Conservation (phyloP, 768 basidiomycete species). For the Punctularia strigosozonata region DNA sequence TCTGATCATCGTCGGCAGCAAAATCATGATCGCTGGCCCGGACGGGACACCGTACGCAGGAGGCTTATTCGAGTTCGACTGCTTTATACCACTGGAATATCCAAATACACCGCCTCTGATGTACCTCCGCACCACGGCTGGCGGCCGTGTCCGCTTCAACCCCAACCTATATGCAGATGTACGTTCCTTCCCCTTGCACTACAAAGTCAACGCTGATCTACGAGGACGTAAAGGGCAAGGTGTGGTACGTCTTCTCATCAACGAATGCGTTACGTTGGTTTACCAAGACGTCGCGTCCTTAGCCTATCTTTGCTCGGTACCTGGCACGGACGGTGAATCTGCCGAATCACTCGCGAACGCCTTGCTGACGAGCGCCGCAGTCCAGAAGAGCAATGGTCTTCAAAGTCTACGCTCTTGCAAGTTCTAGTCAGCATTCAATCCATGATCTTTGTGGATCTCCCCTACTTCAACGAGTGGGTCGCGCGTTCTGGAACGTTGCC, state of each 20-base stretch:
- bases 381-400: constrained; percentile 35
- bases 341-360: too few relatives aligned
- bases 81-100: constrained; percentile 41
- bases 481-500: not conserved
- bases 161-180: constrained; percentile 48
- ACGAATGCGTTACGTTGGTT: too few relatives aligned
- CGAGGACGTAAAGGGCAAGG: constrained; percentile 37
- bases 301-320: constrained; percentile 43
- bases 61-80: constrained; percentile 56
- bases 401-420: constrained; percentile 42
- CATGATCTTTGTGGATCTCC: constrained; percentile 43
- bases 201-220: too few relatives aligned
- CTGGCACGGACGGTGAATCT: constrained; percentile 33
- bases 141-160: constrained; percentile 40
- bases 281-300: too few relatives aligned
- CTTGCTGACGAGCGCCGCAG: too few relatives aligned
- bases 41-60: constrained; percentile 59
- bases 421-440: constrained; percentile 47
- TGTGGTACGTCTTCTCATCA: too few relatives aligned
- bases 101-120: constrained; percentile 34
- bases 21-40: constrained; percentile 49
- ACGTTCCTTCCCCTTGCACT: too few relatives aligned
- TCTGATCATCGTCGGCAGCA: constrained; percentile 17
- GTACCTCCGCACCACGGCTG: constrained; percentile 42
- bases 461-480: constrained; percentile 47